Evolutionary conservation across 2,329 filamentous ascomycete genomes (phyloP), one percentile per base, ranked within the genome.

Genomic region (Orbilia quercus): DNA sequence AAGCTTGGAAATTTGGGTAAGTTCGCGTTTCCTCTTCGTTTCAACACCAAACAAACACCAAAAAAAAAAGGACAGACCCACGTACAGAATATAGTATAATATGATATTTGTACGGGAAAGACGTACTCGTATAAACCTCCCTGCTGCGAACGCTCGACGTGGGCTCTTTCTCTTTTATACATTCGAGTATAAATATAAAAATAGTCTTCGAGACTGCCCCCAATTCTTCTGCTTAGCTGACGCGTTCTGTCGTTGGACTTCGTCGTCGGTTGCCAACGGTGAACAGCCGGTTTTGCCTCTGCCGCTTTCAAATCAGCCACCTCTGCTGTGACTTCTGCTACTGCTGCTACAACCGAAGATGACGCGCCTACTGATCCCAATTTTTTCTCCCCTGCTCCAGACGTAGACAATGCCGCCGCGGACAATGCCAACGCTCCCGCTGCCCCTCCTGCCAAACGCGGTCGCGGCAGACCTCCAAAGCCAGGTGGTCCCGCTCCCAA

Each of bases 1-100:
- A 73, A 73, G 60, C 69, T 73, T 28, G 60, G 60, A 28, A 73
- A 73, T 60, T 54, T 73, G 63, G 69, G 69, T 73, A 54, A 73
- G 69, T 73, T 47, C 47, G 60, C 60, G 54, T 73, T 59, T 23
- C 59, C 69, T 40, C 31, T 57, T 58, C 58, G n/a, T n/a, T 34
- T 34, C n/a, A n/a, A n/a, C n/a, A n/a, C n/a, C n/a, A n/a, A n/a
- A n/a, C 28, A 31, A 9, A 31, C 4, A 31, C 28, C 36, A 40
- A 40, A 6, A 45, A 47, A 47, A 31, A 14, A 23, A 36, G 36
- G 36, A n/a, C n/a, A n/a, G n/a, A n/a, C n/a, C n/a, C n/a, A n/a
- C n/a, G n/a, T n/a, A n/a, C n/a, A n/a, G n/a, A n/a, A n/a, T n/a
- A n/a, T n/a, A n/a, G n/a, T n/a, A n/a, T n/a, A n/a, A n/a, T n/a